These are phyloP conservation scores for Orobanche coerulescens DNA, from an alignment of 257 asterid species.

Conservation along the genomic window DNA sequence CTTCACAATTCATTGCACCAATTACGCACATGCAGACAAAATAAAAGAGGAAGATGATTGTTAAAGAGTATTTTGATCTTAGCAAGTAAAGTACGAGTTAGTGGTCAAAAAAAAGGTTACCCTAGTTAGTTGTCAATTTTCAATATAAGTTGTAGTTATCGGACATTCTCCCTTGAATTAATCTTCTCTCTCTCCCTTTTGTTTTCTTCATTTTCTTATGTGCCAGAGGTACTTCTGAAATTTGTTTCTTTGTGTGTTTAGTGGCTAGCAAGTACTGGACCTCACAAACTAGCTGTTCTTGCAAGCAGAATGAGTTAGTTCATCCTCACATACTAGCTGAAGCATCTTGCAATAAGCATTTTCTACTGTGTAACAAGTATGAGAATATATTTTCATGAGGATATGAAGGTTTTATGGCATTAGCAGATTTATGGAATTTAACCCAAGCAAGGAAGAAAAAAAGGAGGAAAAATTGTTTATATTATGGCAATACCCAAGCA, in stretches of 20 bases:
- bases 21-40: too few species aligned
- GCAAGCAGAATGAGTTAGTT: background rate
- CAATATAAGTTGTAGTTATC: too few species aligned
- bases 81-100: too few species aligned
- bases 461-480: slow-evolving; percentile 2
- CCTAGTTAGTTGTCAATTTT: too few species aligned
- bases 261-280: background rate
- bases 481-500: slow-evolving; percentile 57
- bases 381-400: background rate
- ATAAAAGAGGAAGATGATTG: too few species aligned
- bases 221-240: background rate
- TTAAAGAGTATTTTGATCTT: too few species aligned
- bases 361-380: background rate
- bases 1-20: too few species aligned
- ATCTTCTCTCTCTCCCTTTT: background rate
- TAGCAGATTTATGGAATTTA: slow-evolving; percentile 6
- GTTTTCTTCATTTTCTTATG: background rate
- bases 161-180: too few species aligned
- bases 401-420: slow-evolving; percentile 8
- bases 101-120: too few species aligned
- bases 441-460: slow-evolving; percentile 8
- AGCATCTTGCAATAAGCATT: background rate
- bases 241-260: background rate
- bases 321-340: background rate
- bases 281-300: background rate